phyloP scores from a whole-genome alignment of 441 rosid species.

The Arabidopsis lyrata region DNA sequence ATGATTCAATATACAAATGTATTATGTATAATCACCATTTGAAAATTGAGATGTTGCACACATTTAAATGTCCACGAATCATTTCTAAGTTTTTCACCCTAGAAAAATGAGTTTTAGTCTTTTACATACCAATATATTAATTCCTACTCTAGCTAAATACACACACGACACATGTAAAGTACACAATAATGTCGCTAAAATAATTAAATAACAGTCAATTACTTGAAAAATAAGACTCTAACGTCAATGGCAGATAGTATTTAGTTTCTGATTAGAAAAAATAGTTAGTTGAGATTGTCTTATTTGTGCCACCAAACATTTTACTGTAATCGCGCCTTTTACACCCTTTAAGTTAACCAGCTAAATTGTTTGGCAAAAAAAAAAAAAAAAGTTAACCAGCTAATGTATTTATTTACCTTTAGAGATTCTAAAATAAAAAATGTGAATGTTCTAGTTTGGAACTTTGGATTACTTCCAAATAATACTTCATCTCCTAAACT shows the following conservation, averaged over 20 bases:
- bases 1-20: background rate
- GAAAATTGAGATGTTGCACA: background rate
- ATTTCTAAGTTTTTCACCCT: background rate
- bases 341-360: background rate
- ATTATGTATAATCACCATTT: background rate
- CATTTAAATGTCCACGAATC: background rate
- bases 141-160: background rate
- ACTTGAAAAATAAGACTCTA: background rate
- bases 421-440: background rate
- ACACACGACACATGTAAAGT: slow-evolving; percentile 31
- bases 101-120: background rate
- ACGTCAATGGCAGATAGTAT: slow-evolving; percentile 10
- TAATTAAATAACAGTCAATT: background rate
- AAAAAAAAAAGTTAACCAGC: background rate
- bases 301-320: slow-evolving; percentile 19
- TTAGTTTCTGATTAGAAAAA: slow-evolving; percentile 24
- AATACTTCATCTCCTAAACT: background rate
- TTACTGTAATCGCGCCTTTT: background rate
- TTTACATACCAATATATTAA: background rate
- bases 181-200: slow-evolving; percentile 12
- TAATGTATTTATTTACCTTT: background rate
- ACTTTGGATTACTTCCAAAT: background rate
- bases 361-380: background rate
- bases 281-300: slow-evolving; percentile 23
- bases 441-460: background rate